Conservation (phyloP, 2,329 filamentous ascomycete genomes). For the Dendrostoma leiphaemia region DNA sequence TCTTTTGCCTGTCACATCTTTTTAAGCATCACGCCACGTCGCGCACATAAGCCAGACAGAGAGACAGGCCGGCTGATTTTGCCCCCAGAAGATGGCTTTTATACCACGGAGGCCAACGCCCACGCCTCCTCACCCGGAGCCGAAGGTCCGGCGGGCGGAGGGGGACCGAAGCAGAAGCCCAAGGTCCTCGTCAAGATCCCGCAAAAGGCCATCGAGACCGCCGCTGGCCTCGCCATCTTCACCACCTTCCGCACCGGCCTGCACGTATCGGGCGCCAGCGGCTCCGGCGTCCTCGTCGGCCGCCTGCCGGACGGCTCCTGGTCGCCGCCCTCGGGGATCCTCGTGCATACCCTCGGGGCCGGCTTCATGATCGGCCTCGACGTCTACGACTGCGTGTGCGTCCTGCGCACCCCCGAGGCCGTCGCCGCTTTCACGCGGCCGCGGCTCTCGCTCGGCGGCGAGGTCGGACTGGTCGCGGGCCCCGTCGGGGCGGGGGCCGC, state of each 20-base stretch:
- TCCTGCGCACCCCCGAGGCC: slow-evolving; percentile 67
- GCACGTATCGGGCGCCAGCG: slow-evolving; percentile 56
- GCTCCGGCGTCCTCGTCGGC: slow-evolving; percentile 52
- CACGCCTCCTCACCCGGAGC: slow-evolving; percentile 16
- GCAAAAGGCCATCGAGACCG: slow-evolving; percentile 46
- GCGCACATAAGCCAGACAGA: too few species aligned
- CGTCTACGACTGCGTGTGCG: slow-evolving; percentile 73
- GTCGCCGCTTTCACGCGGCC: slow-evolving; percentile 66
- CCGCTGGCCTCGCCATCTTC: slow-evolving; percentile 57
- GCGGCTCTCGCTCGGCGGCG: slow-evolving; percentile 65
- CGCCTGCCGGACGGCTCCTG: slow-evolving; percentile 55
- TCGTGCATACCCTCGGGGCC: slow-evolving; percentile 67
- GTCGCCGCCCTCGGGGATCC: slow-evolving; percentile 70
- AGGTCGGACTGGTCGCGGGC: slow-evolving; percentile 62
- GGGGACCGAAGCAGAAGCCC: slow-evolving; percentile 24
- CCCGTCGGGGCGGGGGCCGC: slow-evolving; percentile 58
- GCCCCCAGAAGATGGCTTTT: slow-evolving; percentile 31
- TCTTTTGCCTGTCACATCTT: not conserved
- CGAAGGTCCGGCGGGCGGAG: slow-evolving; percentile 18
- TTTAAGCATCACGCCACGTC: too few species aligned
- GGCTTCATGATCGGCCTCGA: slow-evolving; percentile 71
- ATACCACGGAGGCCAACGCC: slow-evolving; percentile 21
- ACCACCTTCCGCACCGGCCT: slow-evolving; percentile 57
- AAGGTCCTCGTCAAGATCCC: slow-evolving; percentile 39
- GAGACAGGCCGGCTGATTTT: slow-evolving; percentile 21